Percentiles rank a stretch among this genome's conserved stretches.
Evolutionary conservation across 257 asterid species (phyloP).

Genomic region (Apocynum venetum): DNA sequence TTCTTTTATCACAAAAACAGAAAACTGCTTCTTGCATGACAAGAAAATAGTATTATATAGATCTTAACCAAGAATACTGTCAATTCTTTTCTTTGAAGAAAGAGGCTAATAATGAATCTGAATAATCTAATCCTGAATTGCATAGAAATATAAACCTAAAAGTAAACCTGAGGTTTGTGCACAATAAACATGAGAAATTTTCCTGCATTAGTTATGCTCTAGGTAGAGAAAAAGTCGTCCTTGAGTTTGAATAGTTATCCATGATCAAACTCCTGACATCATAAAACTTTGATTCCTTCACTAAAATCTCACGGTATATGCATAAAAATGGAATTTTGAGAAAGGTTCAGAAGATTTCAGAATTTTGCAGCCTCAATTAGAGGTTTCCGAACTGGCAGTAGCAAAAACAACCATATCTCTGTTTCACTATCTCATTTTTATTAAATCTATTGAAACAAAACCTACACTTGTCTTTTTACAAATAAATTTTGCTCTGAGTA

Average conservation of each 20-base stretch:
- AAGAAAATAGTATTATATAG: background rate
- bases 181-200: background rate
- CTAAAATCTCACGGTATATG: background rate
- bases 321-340: background rate
- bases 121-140: background rate
- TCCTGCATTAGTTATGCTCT: background rate
- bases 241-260: background rate
- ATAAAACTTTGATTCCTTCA: background rate
- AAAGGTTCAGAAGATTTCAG: slow-evolving; percentile 1
- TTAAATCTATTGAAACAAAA: background rate
- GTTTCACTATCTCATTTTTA: background rate
- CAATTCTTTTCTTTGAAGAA: background rate
- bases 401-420: background rate
- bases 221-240: background rate
- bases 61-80: background rate
- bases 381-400: no score
- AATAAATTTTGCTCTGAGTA: background rate
- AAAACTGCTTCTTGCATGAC: background rate
- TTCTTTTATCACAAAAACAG: background rate
- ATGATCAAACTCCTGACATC: background rate
- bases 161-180: background rate
- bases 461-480: background rate
- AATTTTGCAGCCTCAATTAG: background rate
- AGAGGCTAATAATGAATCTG: background rate
- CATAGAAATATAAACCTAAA: background rate